phyloP scores from a whole-genome alignment of 208 protist genomes.

The Trypanosoma cruzi region DNA sequence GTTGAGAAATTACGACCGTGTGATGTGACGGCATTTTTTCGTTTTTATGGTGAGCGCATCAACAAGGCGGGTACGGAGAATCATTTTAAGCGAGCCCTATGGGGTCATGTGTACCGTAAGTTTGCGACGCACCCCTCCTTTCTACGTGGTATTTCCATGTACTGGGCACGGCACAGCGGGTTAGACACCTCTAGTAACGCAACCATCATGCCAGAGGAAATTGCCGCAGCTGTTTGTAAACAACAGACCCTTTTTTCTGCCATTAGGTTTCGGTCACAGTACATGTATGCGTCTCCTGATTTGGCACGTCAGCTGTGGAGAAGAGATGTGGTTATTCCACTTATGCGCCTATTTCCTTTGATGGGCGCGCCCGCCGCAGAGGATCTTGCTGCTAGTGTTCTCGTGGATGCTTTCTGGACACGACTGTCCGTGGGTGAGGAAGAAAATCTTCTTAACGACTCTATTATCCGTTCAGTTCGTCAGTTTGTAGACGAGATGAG shows the following conservation, averaged over 20 bases:
- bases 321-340: conserved; percentile 75
- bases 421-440: conserved; percentile 50
- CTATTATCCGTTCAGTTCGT: conserved; percentile 43
- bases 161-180: conserved; percentile 82
- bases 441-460: conserved; percentile 65
- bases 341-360: conserved; percentile 79
- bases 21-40: conserved; percentile 76
- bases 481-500: conserved; percentile 66
- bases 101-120: conserved; percentile 84
- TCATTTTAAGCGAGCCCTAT: conserved; percentile 71
- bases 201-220: conserved; percentile 63
- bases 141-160: conserved; percentile 69
- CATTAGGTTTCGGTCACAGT: conserved; percentile 78
- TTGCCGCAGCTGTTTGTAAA: conserved; percentile 66
- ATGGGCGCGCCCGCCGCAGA: conserved; percentile 71
- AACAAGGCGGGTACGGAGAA: conserved; percentile 32
- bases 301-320: conserved; percentile 81
- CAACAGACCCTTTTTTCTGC: conserved; percentile 85
- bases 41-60: conserved; percentile 80
- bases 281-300: conserved; percentile 82
- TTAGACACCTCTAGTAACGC: conserved; percentile 45
- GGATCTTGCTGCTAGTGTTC: conserved; percentile 75
- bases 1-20: conserved; percentile 83
- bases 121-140: conserved; percentile 78
- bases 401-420: conserved; percentile 82